phyloP scores from a whole-genome alignment of 441 rosid genomes.

The Croton setiger region DNA sequence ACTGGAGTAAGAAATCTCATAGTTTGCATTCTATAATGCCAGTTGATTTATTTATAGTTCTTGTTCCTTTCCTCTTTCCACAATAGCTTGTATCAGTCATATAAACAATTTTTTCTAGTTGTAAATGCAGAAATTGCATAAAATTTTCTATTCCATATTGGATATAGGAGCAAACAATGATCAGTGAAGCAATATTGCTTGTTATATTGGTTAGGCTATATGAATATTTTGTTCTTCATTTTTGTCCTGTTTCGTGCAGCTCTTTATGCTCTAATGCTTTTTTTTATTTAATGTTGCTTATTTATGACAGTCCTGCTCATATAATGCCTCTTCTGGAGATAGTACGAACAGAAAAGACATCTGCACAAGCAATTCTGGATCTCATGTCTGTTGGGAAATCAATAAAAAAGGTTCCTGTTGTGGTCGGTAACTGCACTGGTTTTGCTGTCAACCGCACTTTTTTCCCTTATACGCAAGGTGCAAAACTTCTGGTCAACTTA shows the following conservation, averaged over 20 bases:
- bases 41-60: not conserved
- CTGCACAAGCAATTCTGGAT: constrained; percentile 86
- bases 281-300: constrained; percentile 15
- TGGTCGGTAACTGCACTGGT: constrained; percentile 92
- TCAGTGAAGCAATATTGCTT: not conserved
- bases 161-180: not conserved
- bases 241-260: not conserved
- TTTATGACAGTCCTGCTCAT: constrained; percentile 81
- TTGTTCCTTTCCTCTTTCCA: not conserved
- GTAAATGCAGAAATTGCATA: not conserved
- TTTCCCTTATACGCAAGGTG: constrained; percentile 79
- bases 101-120: not conserved
- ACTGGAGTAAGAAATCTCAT: not conserved
- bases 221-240: not conserved
- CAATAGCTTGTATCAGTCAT: not conserved
- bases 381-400: constrained; percentile 80
- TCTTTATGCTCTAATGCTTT: not conserved
- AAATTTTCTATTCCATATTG: not conserved
- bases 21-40: not conserved
- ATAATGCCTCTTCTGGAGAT: constrained; percentile 97
- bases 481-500: constrained; percentile 62
- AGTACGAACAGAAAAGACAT: constrained; percentile 76
- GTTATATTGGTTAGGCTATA: not conserved
- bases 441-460: constrained; percentile 94
- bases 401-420: constrained; percentile 93